Evolutionary conservation across 2,329 filamentous ascomycete species (phyloP), one percentile per base, ranked within the genome.

Genomic region (Talaromyces sp.): DNA sequence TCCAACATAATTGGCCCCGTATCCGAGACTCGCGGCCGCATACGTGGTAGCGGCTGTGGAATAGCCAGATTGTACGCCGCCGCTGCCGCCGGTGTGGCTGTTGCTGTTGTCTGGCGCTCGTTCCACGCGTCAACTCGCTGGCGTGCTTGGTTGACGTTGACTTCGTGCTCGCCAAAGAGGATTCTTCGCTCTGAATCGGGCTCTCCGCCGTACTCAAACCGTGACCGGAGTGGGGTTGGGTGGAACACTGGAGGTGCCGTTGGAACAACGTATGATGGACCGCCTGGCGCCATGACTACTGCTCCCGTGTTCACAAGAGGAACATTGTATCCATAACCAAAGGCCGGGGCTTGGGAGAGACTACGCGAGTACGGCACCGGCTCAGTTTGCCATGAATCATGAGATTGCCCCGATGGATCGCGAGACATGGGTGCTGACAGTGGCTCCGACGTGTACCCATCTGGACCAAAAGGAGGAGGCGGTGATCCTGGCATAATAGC

Each of bases 301-400:
- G 38, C 26, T 9, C 27, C 17, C 10, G 41, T 19, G 41, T n/a
- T 51, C 41, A 38, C 4, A 17, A 31, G 13, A 35, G 43, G 27
- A 38, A 29, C 26, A 4, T 52, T 52, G 27, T 52, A 52, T n/a
- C 51, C 50, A 51, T 54, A 59, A 2, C 60, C 17, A 27, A 61
- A 43, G 10, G 62, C 59, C 5, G 56, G 27, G 3, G 64, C 41
- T 9, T 67, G 64, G 17, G 66, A 60, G 21, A 64, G 66, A 29
- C 58, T 50, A 8, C 66, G 68, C 8, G 71, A 67, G 64, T 72
- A 66, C 10, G 43, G 59, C 32, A 68, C 63, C 10, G 75, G 74
- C 14, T 77, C 75, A 7, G 75, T 76, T 14, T 69, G 67, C 70
- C 72, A 71, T 4, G 74, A 77, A 19, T 71, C 68, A 21, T 70